These are phyloP conservation scores for Jackrogersella minutella DNA, from an alignment of 495 filamentous ascomycete genomes.

Conservation along the genomic window DNA sequence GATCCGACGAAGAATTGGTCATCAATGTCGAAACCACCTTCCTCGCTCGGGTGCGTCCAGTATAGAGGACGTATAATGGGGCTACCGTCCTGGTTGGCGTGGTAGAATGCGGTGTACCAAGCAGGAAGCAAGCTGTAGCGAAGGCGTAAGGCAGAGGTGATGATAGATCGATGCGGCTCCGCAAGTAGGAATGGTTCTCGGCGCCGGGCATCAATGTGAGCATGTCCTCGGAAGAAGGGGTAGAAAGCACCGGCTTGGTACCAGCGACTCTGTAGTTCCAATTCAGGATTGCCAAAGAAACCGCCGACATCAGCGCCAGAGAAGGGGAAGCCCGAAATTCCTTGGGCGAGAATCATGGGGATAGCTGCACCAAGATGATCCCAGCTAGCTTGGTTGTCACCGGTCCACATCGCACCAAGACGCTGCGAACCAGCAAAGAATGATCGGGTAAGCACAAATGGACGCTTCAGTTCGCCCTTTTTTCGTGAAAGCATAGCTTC, in stretches of 20 bases:
- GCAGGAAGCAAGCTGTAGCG: conserved; percentile 89
- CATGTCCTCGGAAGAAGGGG: conserved; percentile 98
- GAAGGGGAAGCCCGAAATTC: conserved; percentile 93
- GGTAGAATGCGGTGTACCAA: conserved; percentile 97
- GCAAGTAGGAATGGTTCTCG: conserved; percentile 91
- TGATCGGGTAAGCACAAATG: conserved; percentile 90
- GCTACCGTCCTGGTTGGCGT: conserved; percentile 79
- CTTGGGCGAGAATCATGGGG: conserved; percentile 92
- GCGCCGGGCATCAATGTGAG: conserved; percentile 93
- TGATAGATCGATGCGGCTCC: conserved; percentile 85
- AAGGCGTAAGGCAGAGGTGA: conserved; percentile 84
- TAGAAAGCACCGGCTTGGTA: conserved; percentile 98
- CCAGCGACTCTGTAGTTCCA: conserved; percentile 91
- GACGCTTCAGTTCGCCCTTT: conserved; percentile 75
- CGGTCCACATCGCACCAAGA: conserved; percentile 95
- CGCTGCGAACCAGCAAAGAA: conserved; percentile 93
- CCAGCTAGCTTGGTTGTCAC: conserved; percentile 95
- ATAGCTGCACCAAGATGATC: conserved; percentile 84
- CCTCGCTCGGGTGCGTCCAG: conserved; percentile 88
- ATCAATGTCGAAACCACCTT: conserved; percentile 84
- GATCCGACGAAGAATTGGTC: conserved; percentile 91
- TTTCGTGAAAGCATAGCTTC: conserved; percentile 81
- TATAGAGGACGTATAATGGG: conserved; percentile 92
- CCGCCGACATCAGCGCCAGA: conserved; percentile 95
- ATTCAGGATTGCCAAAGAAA: conserved; percentile 95